A percentile compares a stretch with the other conserved stretches of the same genome.
phyloP scores from a whole-genome alignment of 495 filamentous ascomycete species.

The Pseudoneurospora amorphoporcata region DNA sequence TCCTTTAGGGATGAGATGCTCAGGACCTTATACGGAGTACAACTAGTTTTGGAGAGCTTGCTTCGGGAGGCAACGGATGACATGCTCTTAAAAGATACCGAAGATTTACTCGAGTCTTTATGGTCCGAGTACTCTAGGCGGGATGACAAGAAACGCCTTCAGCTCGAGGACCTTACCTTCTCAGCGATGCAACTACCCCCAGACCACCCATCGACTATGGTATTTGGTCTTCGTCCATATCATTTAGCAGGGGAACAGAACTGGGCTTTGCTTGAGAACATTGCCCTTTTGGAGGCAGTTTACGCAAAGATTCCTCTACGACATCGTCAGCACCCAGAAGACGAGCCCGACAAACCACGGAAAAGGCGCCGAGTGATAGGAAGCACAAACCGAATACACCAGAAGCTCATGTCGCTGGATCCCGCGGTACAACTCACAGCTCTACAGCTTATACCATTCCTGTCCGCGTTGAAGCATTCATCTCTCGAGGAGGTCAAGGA shows the following conservation, averaged over 20 bases:
- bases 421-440: conserved; percentile 50
- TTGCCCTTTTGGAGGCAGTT: conserved; percentile 39
- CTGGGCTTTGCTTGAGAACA: conserved; percentile 42
- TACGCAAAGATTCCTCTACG: conserved; percentile 24
- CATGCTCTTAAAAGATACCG: conserved; percentile 23
- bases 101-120: conserved; percentile 51
- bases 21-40: conserved; percentile 56
- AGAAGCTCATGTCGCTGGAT: conserved; percentile 47
- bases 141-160: conserved; percentile 59
- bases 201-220: conserved; percentile 22
- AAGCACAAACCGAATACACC: conserved; percentile 49
- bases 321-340: conserved; percentile 12
- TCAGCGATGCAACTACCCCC: conserved; percentile 23
- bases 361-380: conserved; percentile 56
- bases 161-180: conserved; percentile 65
- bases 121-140: conserved; percentile 64
- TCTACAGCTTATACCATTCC: conserved; percentile 71
- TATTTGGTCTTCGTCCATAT: conserved; percentile 40
- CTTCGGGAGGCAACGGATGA: conserved; percentile 19
- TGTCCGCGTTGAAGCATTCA: conserved; percentile 33
- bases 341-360: conserved; percentile 33
- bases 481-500: conserved; percentile 31
- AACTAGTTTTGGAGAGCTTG: conserved; percentile 45
- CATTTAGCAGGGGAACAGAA: conserved; percentile 37
- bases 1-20: conserved; percentile 49